Evolutionary conservation across 1,284 basidiomycete species (phyloP).

Genomic region (Apiotrichum laibachii): DNA sequence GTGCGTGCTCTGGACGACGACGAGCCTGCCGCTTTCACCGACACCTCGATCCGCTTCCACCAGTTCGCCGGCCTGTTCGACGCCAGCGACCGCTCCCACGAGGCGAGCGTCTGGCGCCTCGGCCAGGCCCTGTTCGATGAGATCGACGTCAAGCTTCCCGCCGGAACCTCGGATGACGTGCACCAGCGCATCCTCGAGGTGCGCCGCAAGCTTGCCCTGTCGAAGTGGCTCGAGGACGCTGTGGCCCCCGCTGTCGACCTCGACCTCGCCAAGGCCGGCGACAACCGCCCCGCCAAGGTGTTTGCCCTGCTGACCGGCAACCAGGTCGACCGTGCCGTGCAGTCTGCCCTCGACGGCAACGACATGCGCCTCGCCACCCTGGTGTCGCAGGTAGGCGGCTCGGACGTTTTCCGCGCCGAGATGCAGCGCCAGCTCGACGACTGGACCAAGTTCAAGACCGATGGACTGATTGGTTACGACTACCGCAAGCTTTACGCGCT

Average conservation of each 20-base stretch:
- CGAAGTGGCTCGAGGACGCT: conserved; percentile 77
- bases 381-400: conserved; percentile 83
- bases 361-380: conserved; percentile 86
- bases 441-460: conserved; percentile 77
- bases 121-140: conserved; percentile 89
- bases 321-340: conserved; percentile 78
- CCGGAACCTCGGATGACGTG: conserved; percentile 61
- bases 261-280: conserved; percentile 60
- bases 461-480: conserved; percentile 66
- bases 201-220: conserved; percentile 76
- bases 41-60: conserved; percentile 66
- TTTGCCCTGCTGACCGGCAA: conserved; percentile 84
- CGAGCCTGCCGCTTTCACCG: conserved; percentile 61
- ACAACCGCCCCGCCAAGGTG: conserved; percentile 57
- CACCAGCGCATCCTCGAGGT: conserved; percentile 52
- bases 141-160: conserved; percentile 64
- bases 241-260: conserved; percentile 72
- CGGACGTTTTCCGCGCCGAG: conserved; percentile 72
- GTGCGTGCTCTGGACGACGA: conserved; percentile 59
- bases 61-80: conserved; percentile 75
- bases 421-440: conserved; percentile 73
- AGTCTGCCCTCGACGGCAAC: conserved; percentile 69
- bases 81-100: conserved; percentile 67
- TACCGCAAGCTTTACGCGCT: conserved; percentile 81
- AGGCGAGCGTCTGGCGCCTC: conserved; percentile 79